A percentile compares a stretch with the other conserved stretches of the same genome.
These are phyloP conservation scores for Colletotrichum shisoi DNA, from an alignment of 2,329 filamentous ascomycete species.

Conservation along the genomic window DNA sequence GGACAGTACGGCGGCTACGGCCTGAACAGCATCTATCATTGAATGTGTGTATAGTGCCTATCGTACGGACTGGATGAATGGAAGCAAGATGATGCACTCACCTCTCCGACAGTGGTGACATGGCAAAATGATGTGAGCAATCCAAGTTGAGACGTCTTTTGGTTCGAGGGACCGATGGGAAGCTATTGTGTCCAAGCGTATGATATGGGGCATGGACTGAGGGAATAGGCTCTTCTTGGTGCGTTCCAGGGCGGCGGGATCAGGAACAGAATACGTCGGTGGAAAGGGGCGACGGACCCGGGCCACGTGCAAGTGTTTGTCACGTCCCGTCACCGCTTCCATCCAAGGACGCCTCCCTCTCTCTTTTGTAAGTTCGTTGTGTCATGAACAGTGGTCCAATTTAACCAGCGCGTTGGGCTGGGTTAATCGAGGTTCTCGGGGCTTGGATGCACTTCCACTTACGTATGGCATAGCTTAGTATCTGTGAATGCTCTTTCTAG, in stretches of 20 bases:
- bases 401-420: not conserved
- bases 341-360: constrained; percentile 5
- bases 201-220: too few relatives aligned
- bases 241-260: not conserved
- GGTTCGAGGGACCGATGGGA: not conserved
- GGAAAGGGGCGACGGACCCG: not conserved
- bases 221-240: too few relatives aligned
- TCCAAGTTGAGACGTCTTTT: not conserved
- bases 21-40: not conserved
- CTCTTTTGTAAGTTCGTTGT: not conserved
- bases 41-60: not conserved
- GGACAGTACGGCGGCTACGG: not conserved
- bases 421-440: not conserved
- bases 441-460: not conserved
- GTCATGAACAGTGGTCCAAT: not conserved
- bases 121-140: not conserved
- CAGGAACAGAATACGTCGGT: not conserved
- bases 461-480: not conserved
- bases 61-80: constrained; percentile 9
- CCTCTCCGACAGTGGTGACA: not conserved
- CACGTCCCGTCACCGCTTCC: constrained; percentile 10
- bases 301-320: constrained; percentile 1
- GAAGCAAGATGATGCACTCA: constrained; percentile 8
- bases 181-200: not conserved
- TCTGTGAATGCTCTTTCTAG: too few relatives aligned